Evolutionary conservation across 805 yeast species (phyloP), one percentile per base, ranked within the genome.

Genomic region (Maudiozyma serrabonitensis): DNA sequence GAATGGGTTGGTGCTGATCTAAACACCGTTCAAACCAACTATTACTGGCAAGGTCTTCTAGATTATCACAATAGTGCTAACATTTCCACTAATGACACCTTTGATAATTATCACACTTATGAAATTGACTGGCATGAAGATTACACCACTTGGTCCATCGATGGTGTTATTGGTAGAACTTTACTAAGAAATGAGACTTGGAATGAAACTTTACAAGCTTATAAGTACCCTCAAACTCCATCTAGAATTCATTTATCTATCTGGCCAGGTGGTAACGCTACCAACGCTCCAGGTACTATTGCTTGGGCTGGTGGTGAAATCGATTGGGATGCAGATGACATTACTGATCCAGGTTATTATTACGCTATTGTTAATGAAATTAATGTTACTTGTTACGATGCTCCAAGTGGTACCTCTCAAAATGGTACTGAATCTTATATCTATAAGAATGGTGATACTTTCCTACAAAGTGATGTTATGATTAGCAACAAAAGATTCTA

Each of bases 261-360:
- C 50, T 84, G 91, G 91, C 88, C 91, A 2, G 90, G 79, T 70
- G 90, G 89, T 66, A 74, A 69, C 53, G 54, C 75, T 9, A 59
- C 72, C 31, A 75, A 74, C 59, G 78, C 76, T 21, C 54, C 59
- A 26, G 90, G 90, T 72, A 83, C 89, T 13, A 73, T 78, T 53
- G 84, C 74, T 50, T 89, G 90, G 90, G 86, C 95, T 37, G 96
- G 96, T 69, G 97, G 97, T 69, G 72, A 54, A 28, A 80, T 90
- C 53, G 73, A 87, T 70, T 90, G 97, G 97, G 68, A 83, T 64
- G 76, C 90, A 13, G 63, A 73, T 3, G 96, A 88, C 67, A 77
- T 89, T 51, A 59, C 72, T 52, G 71, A 84, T 50, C 78, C 82
- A 46, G 96, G 97, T n/a, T 90, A 89, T 71, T 83, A 78, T 70